Base-by-base conservation (phyloP, 768 basidiomycete genomes). In the Myochromella boudieri region DNA sequence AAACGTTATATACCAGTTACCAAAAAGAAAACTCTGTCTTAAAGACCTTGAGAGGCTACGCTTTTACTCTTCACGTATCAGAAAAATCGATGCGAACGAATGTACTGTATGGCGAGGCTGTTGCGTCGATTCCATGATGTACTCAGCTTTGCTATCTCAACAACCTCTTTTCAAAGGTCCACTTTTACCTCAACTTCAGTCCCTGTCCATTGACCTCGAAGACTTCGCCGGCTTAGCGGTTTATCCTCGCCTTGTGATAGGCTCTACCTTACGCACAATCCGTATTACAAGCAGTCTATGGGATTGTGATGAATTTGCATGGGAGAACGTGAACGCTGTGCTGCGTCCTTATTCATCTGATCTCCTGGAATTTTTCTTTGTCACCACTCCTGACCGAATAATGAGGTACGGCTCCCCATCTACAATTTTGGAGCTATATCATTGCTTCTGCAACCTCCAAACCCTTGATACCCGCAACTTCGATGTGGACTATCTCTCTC, bases 41-140 rank as follows among this genome's bases (percentile, higher is more conserved):
- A n/a, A n/a, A n/a, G 52, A 54, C 31, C 50, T 32, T 27, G 39
- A 46, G 10, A 38, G 52, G 18, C 20, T 54, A 18, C 6, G 22
- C 9, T 26, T 37, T 14, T 54, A 54, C 26, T 38, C 34, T n/a
- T 6, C 33, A 12, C 36, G 52, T 20, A 54, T 54, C 39, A 54
- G 29, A 18, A n/a, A n/a, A 15, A 32, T 33, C 44, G 26, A 32
- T 6, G 6, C 32, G n/a, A 3, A 6, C 27, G 11, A 25, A 17
- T 14, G 3, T 10, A 20, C 12, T 4, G 11, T 26, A 34, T 15
- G n/a, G 9, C 11, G n/a, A n/a, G n/a, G n/a, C n/a, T n/a, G n/a
- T n/a, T n/a, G n/a, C n/a, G 27, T 33, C 29, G 28, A 37, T 15
- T 27, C 15, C 21, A 17, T 42, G n/a, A 32, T 44, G 3, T 33